Conservation (phyloP, 2,329 filamentous ascomycete species). For the Thermothelomyces thermophilus region DNA sequence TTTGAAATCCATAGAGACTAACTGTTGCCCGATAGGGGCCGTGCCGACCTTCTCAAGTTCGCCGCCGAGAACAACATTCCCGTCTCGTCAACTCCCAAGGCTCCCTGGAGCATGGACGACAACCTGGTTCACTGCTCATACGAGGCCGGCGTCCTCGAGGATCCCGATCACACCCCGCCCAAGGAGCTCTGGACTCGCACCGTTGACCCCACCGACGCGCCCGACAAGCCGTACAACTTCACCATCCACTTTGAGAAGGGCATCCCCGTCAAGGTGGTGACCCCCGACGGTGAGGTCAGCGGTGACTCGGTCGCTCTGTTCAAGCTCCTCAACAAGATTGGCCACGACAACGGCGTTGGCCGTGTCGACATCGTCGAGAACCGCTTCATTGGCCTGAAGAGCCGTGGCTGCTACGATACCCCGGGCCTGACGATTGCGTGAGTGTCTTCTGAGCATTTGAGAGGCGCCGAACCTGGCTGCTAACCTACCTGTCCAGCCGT, state of each 20-base stretch:
- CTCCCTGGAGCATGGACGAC: constrained; percentile 56
- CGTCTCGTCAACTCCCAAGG: constrained; percentile 61
- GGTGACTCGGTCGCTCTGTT: constrained; percentile 67
- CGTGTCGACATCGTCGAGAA: constrained; percentile 80
- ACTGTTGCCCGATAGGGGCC: constrained; percentile 38
- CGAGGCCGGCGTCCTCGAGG: constrained; percentile 70
- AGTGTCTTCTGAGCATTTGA: constrained; percentile 1
- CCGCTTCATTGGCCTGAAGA: constrained; percentile 66
- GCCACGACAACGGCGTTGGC: constrained; percentile 65
- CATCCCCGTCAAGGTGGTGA: constrained; percentile 63
- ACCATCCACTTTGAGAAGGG: constrained; percentile 65
- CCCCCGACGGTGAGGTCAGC: constrained; percentile 68
- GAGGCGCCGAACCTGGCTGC: not conserved
- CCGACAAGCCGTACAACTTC: constrained; percentile 64
- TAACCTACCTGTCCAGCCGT: constrained; percentile 26
- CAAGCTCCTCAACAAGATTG: constrained; percentile 64
- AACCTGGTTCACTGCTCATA: constrained; percentile 73
- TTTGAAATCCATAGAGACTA: constrained; percentile 1
- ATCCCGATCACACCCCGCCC: constrained; percentile 57
- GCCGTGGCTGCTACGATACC: constrained; percentile 69
- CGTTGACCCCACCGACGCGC: constrained; percentile 60
- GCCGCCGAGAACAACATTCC: constrained; percentile 61
- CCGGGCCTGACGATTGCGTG: constrained; percentile 39
- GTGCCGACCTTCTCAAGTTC: constrained; percentile 67
- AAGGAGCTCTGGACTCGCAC: constrained; percentile 77